A percentile compares a stretch with the other conserved stretches of the same genome.
These are phyloP conservation scores for Melastoma candidum DNA, from an alignment of 441 rosid species.

Conservation along the genomic window DNA sequence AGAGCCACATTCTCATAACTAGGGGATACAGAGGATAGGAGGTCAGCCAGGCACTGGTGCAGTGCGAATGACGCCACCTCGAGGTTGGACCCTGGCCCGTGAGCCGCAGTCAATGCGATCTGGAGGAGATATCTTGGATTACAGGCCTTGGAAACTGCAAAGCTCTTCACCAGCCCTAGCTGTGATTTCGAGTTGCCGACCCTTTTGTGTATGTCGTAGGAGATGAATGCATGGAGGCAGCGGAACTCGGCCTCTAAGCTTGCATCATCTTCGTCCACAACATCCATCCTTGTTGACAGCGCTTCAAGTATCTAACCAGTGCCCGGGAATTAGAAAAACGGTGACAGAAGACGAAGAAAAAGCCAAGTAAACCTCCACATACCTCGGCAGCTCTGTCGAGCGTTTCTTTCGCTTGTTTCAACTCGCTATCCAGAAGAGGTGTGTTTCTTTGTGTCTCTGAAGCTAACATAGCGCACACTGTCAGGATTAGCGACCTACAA, in stretches of 20 bases:
- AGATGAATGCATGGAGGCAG: conserved; percentile 59
- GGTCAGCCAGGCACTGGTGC: conserved; percentile 55
- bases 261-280: conserved; percentile 20
- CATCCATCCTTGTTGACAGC: conserved; percentile 23
- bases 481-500: conserved; percentile 57
- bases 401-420: conserved; percentile 55
- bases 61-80: conserved; percentile 69
- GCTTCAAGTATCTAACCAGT: conserved; percentile 40
- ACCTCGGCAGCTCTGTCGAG: conserved; percentile 84
- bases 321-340: conserved; percentile 8
- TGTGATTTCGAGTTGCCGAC: conserved; percentile 41
- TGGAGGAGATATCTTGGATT: conserved; percentile 60
- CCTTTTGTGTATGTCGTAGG: conserved; percentile 64
- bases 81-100: conserved; percentile 47
- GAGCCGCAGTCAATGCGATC: conserved; percentile 62
- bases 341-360: neutral
- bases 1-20: conserved; percentile 61
- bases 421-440: conserved; percentile 40
- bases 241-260: conserved; percentile 43
- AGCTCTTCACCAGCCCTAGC: conserved; percentile 44
- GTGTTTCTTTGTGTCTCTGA: conserved; percentile 51
- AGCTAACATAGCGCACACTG: conserved; percentile 64
- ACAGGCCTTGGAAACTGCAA: conserved; percentile 63
- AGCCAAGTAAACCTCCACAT: conserved; percentile 2
- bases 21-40: conserved; percentile 62